phyloP scores from a whole-genome alignment of 257 asterid genomes.

The Thymus mandschuricus region DNA sequence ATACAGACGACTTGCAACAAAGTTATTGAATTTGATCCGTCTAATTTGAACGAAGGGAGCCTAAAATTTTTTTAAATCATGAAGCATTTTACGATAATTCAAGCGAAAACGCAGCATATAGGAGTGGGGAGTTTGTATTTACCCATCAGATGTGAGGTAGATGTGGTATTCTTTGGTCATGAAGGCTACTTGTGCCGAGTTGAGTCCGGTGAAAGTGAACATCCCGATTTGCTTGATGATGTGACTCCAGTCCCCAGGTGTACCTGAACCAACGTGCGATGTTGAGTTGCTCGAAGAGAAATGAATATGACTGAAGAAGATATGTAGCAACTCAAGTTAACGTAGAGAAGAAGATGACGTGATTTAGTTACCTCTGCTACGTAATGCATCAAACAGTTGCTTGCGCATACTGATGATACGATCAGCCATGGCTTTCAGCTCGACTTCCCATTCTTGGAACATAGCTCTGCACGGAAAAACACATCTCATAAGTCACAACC shows the following conservation, averaged over 20 bases:
- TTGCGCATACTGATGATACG: constrained; percentile 95
- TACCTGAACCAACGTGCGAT: constrained; percentile 55
- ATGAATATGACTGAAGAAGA: neutral
- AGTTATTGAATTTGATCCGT: neutral
- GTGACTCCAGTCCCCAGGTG: constrained; percentile 99
- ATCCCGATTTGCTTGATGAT: constrained; percentile 97
- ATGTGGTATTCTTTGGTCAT: constrained; percentile 92
- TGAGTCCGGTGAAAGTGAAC: constrained; percentile 97
- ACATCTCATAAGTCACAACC: neutral
- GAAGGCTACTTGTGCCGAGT: constrained; percentile 77
- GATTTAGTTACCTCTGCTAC: constrained; percentile 57
- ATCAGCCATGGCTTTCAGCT: constrained; percentile 98
- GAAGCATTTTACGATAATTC: no score
- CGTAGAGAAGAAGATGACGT: neutral
- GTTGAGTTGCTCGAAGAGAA: neutral
- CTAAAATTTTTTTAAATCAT: no score
- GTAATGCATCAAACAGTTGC: constrained; percentile 80
- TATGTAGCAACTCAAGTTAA: neutral
- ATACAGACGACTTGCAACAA: neutral
- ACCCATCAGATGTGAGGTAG: constrained; percentile 99
- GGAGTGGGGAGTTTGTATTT: constrained; percentile 22
- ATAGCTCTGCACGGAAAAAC: constrained; percentile 59
- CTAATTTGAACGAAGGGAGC: no score
- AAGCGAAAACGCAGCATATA: neutral
- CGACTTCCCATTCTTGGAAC: constrained; percentile 88